phyloP scores from a whole-genome alignment of 1,139 yeast species.

The Candida sp. region DNA sequence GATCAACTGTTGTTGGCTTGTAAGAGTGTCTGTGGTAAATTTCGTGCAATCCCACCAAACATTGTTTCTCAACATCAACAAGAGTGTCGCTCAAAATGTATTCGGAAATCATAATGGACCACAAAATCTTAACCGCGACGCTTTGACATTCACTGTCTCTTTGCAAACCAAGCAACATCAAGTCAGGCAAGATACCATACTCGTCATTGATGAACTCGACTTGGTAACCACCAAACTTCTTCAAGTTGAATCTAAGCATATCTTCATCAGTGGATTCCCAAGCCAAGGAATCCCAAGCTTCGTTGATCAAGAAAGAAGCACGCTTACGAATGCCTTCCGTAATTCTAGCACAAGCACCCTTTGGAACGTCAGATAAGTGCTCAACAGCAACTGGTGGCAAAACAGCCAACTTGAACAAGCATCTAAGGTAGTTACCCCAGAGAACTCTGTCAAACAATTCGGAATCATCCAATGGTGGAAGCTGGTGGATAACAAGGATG shows the following conservation, averaged over 20 bases:
- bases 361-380: constrained; percentile 72
- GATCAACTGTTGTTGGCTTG: constrained; percentile 61
- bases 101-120: constrained; percentile 75
- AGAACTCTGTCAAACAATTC: constrained; percentile 55
- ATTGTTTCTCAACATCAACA: constrained; percentile 63
- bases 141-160: constrained; percentile 64
- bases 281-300: constrained; percentile 78
- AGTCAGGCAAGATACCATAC: constrained; percentile 64
- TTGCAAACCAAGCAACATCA: constrained; percentile 73
- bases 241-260: constrained; percentile 61
- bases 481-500: constrained; percentile 53
- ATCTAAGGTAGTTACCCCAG: constrained; percentile 70
- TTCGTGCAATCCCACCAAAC: constrained; percentile 65
- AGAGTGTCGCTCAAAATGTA: constrained; percentile 62
- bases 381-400: constrained; percentile 64
- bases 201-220: constrained; percentile 61
- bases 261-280: constrained; percentile 70
- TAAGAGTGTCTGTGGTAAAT: constrained; percentile 61
- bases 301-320: constrained; percentile 57
- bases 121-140: constrained; percentile 69
- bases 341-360: constrained; percentile 69
- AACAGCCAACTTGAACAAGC: constrained; percentile 56
- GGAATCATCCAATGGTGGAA: constrained; percentile 56
- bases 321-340: constrained; percentile 69
- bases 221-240: constrained; percentile 74